Evolutionary conservation across 1,139 yeast species (phyloP).

Genomic region (Suhomyces maxii): DNA sequence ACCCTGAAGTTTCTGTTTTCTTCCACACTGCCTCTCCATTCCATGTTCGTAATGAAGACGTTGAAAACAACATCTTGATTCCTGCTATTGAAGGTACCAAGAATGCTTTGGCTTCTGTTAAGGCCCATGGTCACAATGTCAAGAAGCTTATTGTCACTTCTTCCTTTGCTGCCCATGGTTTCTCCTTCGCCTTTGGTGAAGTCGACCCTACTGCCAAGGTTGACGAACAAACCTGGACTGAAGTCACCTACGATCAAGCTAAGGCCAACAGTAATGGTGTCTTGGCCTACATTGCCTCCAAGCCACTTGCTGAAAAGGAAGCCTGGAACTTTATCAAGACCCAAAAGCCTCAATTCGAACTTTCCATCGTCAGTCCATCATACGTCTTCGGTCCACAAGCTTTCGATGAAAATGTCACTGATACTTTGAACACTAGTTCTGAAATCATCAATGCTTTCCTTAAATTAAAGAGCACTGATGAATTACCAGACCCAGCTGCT

Average conservation of each 20-base stretch:
- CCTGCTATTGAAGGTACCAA: conserved; percentile 40
- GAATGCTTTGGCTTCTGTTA: background rate
- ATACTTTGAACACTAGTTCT: conserved; percentile 37
- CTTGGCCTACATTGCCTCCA: conserved; percentile 44
- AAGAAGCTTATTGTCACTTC: conserved; percentile 30
- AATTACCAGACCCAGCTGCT: conserved; percentile 14
- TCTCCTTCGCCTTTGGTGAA: conserved; percentile 26
- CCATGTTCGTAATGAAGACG: conserved; percentile 20
- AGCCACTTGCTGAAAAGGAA: conserved; percentile 52
- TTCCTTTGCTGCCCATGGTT: conserved; percentile 22
- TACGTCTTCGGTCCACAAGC: conserved; percentile 27
- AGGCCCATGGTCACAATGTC: conserved; percentile 24
- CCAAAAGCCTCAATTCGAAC: conserved; percentile 27
- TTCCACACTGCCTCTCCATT: conserved; percentile 48
- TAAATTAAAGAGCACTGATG: conserved; percentile 21
- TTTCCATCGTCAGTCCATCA: conserved; percentile 19
- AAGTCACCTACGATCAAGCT: conserved; percentile 39
- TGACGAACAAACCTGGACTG: conserved; percentile 37
- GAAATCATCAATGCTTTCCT: conserved; percentile 29
- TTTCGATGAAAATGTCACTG: conserved; percentile 30
- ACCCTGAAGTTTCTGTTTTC: conserved; percentile 32
- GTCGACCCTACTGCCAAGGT: background rate
- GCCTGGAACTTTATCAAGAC: conserved; percentile 52
- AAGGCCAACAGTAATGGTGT: background rate
- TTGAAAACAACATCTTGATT: conserved; percentile 20